These are phyloP conservation scores for Pseudonitzschia delicatissima DNA, from an alignment of 108 stramenopile genomes.

Conservation along the genomic window DNA sequence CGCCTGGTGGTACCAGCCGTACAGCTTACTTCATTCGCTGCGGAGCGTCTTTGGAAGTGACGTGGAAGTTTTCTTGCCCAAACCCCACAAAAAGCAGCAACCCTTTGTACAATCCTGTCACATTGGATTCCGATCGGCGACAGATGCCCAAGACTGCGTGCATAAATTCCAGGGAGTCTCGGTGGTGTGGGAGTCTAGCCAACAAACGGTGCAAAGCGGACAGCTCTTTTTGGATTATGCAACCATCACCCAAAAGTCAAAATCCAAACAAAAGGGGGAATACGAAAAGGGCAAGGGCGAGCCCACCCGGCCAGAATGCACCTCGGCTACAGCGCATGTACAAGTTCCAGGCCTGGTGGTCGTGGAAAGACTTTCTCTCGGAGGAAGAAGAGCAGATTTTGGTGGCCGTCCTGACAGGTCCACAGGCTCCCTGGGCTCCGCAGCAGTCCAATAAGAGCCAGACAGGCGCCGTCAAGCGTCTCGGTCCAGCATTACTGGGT, in stretches of 20 bases:
- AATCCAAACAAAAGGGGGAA: constrained; percentile 28
- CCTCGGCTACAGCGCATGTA: constrained; percentile 64
- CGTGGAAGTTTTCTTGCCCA: constrained; percentile 50
- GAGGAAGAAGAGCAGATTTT: constrained; percentile 60
- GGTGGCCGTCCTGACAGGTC: constrained; percentile 71
- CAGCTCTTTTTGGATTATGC: constrained; percentile 76
- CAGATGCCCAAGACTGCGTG: constrained; percentile 54
- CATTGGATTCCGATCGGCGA: constrained; percentile 43
- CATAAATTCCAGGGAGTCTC: constrained; percentile 48
- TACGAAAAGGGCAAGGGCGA: constrained; percentile 39
- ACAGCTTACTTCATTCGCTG: constrained; percentile 31
- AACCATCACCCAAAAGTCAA: constrained; percentile 47
- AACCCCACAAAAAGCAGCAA: constrained; percentile 3
- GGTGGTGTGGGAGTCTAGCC: constrained; percentile 32
- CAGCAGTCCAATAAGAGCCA: constrained; percentile 51
- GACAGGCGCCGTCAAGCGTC: constrained; percentile 62
- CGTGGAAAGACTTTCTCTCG: constrained; percentile 57
- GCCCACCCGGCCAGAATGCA: constrained; percentile 75
- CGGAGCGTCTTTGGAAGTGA: constrained; percentile 33
- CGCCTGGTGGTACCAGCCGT: constrained; percentile 22
- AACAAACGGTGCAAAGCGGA: constrained; percentile 35
- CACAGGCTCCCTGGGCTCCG: constrained; percentile 87
- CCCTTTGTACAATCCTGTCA: constrained; percentile 34
- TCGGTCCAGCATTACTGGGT: constrained; percentile 90
- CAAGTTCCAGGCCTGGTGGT: constrained; percentile 64